Base-by-base conservation (phyloP, 208 protist species). In the Trichomonas gallinae region DNA sequence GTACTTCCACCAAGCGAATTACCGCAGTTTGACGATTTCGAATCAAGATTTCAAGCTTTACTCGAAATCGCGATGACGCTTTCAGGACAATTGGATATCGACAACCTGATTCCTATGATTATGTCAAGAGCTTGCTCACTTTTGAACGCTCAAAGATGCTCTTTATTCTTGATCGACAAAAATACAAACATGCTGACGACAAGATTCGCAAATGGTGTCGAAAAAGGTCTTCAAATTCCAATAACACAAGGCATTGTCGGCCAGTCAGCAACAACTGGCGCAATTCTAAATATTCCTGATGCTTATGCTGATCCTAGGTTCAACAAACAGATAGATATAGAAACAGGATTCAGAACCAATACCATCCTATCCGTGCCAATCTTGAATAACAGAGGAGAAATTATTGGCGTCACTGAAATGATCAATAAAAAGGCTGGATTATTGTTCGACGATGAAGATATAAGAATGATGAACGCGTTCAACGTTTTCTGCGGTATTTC, bases 291-390 rank as follows among this genome's bases (percentile, higher is more conserved):
- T 83, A 98, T 98, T 58, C 23, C 58, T 34, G 97, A 98, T 93
- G 97, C 97, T 26, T 98, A 98, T 49, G 31, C 21, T 48, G 97
- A 98, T 96, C 34, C 45, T 48, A 46, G 97, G 34, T 98, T 98
- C 96, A 40, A 51, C 45, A 93, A 93, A 10, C 40, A 93, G 44
- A 44, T 93, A 8, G 87, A 93, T 51, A n/a, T 93, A 23, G 34
- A 48, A 51, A 93, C 87, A 40, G 87, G 87, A 34, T 93, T 93
- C 15, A 48, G 31, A 38, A 93, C 87, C 31, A 93, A 93, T 2
- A 93, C 87, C 0, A 93, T 93, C 36, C 38, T 93, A 38, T 36
- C 44, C 21, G 87, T 93, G 34, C 87, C 87, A 10, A 93, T 93
- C n/a, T 48, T 45, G 46, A 97, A 97, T 49, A 93, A 96, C n/a